These are phyloP conservation scores for Floccularia luteovirens DNA, from an alignment of 768 basidiomycete genomes.

Conservation along the genomic window DNA sequence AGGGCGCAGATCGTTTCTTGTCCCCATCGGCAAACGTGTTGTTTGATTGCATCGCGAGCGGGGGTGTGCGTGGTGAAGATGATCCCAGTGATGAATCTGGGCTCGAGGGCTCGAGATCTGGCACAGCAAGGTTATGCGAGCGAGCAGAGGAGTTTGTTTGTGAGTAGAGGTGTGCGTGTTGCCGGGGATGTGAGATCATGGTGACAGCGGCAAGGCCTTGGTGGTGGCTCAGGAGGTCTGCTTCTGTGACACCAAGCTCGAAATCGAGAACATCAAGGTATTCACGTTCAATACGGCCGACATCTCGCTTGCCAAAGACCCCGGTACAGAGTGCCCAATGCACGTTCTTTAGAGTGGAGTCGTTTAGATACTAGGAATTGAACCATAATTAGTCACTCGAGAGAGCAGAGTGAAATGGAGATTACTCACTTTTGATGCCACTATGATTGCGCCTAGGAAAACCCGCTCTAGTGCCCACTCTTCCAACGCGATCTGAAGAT, in stretches of 20 bases:
- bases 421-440: constrained; percentile 67
- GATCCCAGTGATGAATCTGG: constrained; percentile 17
- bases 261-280: constrained; percentile 77
- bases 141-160: constrained; percentile 9
- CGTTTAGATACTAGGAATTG: constrained; percentile 63
- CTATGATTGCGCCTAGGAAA: constrained; percentile 85
- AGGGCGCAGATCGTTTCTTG: not conserved
- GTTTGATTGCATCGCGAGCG: constrained; percentile 15
- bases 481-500: constrained; percentile 74
- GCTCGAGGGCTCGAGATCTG: constrained; percentile 27
- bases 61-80: constrained; percentile 18
- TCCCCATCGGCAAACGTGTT: constrained; percentile 8
- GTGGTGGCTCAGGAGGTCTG: constrained; percentile 50
- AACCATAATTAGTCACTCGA: constrained; percentile 9
- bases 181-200: constrained; percentile 12
- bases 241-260: constrained; percentile 58
- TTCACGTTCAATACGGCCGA: constrained; percentile 77
- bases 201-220: constrained; percentile 25
- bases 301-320: constrained; percentile 75
- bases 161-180: constrained; percentile 14
- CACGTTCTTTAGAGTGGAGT: constrained; percentile 84
- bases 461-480: constrained; percentile 88
- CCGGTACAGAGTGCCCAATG: constrained; percentile 87
- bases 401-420: constrained; percentile 5
- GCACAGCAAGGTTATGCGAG: constrained; percentile 16